Percentiles rank a stretch among this genome's conserved stretches.
Conservation (phyloP, 306 rosid genomes). For the Prunus davidiana region DNA sequence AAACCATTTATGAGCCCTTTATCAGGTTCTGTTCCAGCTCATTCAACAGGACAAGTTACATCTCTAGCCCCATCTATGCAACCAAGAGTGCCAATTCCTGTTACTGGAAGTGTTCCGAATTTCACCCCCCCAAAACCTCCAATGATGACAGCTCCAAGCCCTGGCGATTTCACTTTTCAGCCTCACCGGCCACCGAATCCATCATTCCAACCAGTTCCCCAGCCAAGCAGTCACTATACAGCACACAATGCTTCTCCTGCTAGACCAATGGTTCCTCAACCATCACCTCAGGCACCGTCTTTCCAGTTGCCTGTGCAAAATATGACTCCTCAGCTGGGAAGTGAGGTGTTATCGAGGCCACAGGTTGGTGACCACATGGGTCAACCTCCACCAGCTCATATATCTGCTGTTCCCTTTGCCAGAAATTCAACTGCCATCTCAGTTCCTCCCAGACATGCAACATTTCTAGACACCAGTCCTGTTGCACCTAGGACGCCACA, state of each 20-base stretch:
- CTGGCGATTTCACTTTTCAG: slow-evolving; percentile 70
- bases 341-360: slow-evolving; percentile 54
- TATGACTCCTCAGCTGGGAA: slow-evolving; percentile 36
- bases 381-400: slow-evolving; percentile 40
- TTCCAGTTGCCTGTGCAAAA: slow-evolving; percentile 42
- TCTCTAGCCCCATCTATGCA: slow-evolving; percentile 40
- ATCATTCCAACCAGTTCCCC: slow-evolving; percentile 43
- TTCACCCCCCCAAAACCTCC: slow-evolving; percentile 41
- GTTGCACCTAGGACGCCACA: slow-evolving; percentile 33
- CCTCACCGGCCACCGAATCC: slow-evolving; percentile 45
- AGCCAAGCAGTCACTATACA: slow-evolving; percentile 40
- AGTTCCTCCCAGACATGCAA: slow-evolving; percentile 44
- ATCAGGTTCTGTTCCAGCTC: no score
- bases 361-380: slow-evolving; percentile 40
- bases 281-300: slow-evolving; percentile 40
- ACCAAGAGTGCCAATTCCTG: slow-evolving; percentile 49
- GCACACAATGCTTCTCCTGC: slow-evolving; percentile 29
- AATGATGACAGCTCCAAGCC: slow-evolving; percentile 33
- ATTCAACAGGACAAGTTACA: slow-evolving; percentile 37
- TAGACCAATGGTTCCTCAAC: slow-evolving; percentile 30
- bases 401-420: slow-evolving; percentile 36
- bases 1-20: no score
- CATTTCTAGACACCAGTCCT: slow-evolving; percentile 46
- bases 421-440: slow-evolving; percentile 42
- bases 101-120: slow-evolving; percentile 35